Percentiles rank a stretch among this genome's conserved stretches.
Conservation (phyloP, 441 rosid genomes). For the Euphorbia schlechtendalii region DNA sequence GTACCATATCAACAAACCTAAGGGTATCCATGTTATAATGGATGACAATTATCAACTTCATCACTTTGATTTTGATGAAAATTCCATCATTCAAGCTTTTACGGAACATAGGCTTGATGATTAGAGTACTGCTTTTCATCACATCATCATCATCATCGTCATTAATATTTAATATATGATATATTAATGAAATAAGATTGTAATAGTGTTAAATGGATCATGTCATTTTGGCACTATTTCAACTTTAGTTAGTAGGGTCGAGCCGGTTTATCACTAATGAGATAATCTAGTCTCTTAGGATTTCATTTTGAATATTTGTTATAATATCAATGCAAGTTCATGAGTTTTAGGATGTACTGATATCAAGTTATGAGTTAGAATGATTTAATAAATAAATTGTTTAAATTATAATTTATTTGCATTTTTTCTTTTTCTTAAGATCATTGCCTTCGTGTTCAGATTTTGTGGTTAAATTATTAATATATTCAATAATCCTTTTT, state of each 20-base stretch:
- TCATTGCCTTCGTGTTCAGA: too few relatives aligned
- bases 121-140: too few relatives aligned
- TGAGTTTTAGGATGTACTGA: not conserved
- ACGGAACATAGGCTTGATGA: too few relatives aligned
- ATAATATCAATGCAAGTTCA: not conserved
- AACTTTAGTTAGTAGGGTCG: not conserved
- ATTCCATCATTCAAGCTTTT: not conserved
- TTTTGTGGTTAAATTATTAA: too few relatives aligned
- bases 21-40: not conserved
- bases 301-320: not conserved
- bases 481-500: too few relatives aligned
- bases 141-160: too few relatives aligned
- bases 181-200: not conserved
- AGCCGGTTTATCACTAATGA: not conserved
- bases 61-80: not conserved
- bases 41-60: not conserved
- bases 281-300: not conserved
- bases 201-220: not conserved
- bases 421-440: too few relatives aligned
- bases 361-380: not conserved
- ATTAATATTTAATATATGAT: not conserved
- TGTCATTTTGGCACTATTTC: not conserved
- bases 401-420: too few relatives aligned
- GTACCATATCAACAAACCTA: not conserved
- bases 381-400: too few relatives aligned